phyloP scores from a whole-genome alignment of 805 yeast species.

The Lipomyces spencermartinsiae region DNA sequence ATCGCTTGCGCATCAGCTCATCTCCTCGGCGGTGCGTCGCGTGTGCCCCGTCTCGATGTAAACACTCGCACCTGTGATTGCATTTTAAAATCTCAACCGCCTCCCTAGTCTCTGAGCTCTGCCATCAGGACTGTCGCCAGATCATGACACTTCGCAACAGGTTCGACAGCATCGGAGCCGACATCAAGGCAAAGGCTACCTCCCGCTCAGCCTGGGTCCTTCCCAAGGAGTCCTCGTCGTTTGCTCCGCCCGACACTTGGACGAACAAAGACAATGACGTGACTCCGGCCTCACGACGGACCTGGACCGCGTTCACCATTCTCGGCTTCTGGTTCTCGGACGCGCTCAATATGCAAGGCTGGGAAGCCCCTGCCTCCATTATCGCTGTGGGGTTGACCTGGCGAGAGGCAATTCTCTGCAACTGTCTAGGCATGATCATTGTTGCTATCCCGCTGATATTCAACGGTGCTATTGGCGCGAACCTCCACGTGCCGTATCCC shows the following conservation, averaged over 20 bases:
- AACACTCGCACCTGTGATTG: too few relatives aligned
- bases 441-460: slow-evolving; percentile 72
- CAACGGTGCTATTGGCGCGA: slow-evolving; percentile 80
- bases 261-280: slow-evolving; percentile 39
- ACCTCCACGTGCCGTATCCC: slow-evolving; percentile 85
- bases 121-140: background rate
- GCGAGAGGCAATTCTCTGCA: slow-evolving; percentile 35
- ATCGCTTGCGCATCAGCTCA: too few relatives aligned
- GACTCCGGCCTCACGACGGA: slow-evolving; percentile 35
- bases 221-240: slow-evolving; percentile 38
- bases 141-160: slow-evolving; percentile 12
- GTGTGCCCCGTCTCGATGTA: too few relatives aligned
- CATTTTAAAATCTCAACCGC: too few relatives aligned
- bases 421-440: slow-evolving; percentile 45
- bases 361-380: slow-evolving; percentile 38
- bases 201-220: slow-evolving; percentile 38
- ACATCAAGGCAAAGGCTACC: slow-evolving; percentile 36
- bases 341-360: slow-evolving; percentile 37
- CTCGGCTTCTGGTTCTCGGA: slow-evolving; percentile 40
- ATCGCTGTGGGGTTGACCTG: slow-evolving; percentile 37
- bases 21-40: too few relatives aligned
- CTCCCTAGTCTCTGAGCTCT: background rate
- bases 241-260: slow-evolving; percentile 41
- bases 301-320: slow-evolving; percentile 36
- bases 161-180: slow-evolving; percentile 13